Evolutionary conservation across 768 basidiomycete genomes (phyloP).

Genomic region (Russula virescens): DNA sequence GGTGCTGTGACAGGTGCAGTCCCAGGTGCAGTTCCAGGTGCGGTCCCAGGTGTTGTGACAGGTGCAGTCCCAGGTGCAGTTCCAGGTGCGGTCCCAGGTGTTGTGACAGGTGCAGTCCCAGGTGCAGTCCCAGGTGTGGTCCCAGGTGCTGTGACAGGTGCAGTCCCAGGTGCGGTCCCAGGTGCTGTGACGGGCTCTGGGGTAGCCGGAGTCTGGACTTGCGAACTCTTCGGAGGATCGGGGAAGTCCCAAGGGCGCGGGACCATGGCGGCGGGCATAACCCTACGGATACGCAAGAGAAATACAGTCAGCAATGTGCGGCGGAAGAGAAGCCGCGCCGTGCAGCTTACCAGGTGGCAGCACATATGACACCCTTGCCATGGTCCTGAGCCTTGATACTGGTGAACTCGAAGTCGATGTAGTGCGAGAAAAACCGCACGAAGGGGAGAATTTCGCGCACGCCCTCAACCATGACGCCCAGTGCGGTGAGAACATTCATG

Average conservation of each 20-base stretch:
- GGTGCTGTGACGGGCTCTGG: not conserved
- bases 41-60: not conserved
- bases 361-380: slow-evolving; percentile 79
- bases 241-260: slow-evolving; percentile 78
- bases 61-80: too few species aligned
- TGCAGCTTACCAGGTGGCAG: slow-evolving; percentile 70
- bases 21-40: too few species aligned
- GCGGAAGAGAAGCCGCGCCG: not conserved
- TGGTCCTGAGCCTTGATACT: slow-evolving; percentile 55
- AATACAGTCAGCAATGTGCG: too few species aligned
- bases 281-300: slow-evolving; percentile 36
- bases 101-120: too few species aligned
- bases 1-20: not conserved
- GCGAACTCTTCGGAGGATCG: slow-evolving; percentile 28
- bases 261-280: slow-evolving; percentile 74
- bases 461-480: slow-evolving; percentile 64
- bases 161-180: not conserved
- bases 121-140: too few species aligned
- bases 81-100: not conserved
- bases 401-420: slow-evolving; percentile 68
- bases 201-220: not conserved
- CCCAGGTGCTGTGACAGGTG: not conserved
- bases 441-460: slow-evolving; percentile 81
- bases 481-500: slow-evolving; percentile 69
- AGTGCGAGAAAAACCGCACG: slow-evolving; percentile 76